These are phyloP conservation scores for Botrytis hyacinthi DNA, from an alignment of 2,329 filamentous ascomycete genomes.

Conservation along the genomic window DNA sequence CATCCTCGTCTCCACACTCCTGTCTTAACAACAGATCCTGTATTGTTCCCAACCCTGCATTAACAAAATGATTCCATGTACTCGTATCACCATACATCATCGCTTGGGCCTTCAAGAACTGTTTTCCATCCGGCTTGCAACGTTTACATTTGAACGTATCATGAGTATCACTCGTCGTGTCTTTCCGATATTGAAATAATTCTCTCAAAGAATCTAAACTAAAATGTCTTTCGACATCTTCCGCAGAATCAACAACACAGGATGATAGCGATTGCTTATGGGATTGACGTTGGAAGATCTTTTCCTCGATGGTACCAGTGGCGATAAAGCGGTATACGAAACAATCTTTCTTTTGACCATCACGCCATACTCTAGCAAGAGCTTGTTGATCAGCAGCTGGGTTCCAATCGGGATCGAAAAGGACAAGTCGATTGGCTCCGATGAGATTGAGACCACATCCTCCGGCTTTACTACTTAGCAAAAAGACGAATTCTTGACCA, in stretches of 20 bases:
- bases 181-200: constrained; percentile 85
- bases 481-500: constrained; percentile 85
- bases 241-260: constrained; percentile 92
- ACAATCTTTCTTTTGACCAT: constrained; percentile 98
- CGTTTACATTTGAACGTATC: constrained; percentile 99
- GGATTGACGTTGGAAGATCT: constrained; percentile 97
- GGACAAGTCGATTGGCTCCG: constrained; percentile 87
- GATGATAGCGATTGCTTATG: constrained; percentile 97
- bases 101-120: constrained; percentile 85
- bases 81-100: constrained; percentile 98
- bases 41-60: constrained; percentile 74
- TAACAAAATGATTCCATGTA: constrained; percentile 98
- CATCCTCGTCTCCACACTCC: constrained; percentile 73
- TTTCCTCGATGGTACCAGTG: constrained; percentile 96
- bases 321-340: constrained; percentile 99
- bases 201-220: constrained; percentile 86
- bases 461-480: constrained; percentile 95
- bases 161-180: constrained; percentile 89
- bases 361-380: constrained; percentile 94
- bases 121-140: constrained; percentile 82
- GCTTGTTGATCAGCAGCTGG: constrained; percentile 97
- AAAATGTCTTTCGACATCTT: constrained; percentile 97
- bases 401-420: constrained; percentile 98
- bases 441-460: constrained; percentile 96
- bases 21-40: constrained; percentile 89